Conservation (phyloP, 345 rosid genomes). For the Linum usitatissimum region DNA sequence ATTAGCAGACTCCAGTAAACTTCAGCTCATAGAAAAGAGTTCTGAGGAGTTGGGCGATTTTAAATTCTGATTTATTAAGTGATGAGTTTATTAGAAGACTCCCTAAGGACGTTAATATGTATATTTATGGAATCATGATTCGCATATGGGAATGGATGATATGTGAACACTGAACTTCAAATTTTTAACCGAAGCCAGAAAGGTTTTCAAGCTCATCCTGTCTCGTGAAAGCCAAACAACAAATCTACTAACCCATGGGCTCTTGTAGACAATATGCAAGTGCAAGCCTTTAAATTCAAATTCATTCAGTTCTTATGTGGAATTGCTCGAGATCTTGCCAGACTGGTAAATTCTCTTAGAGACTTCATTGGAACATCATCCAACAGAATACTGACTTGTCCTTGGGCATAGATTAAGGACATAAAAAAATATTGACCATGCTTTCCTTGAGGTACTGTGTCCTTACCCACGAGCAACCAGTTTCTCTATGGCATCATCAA, state of each 20-base stretch:
- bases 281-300: not conserved
- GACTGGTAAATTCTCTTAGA: not conserved
- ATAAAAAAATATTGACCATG: constrained; percentile 9
- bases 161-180: too few species aligned
- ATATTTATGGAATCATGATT: too few species aligned
- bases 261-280: not conserved
- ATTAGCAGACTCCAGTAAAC: not conserved
- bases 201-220: not conserved
- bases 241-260: not conserved
- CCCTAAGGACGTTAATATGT: too few species aligned
- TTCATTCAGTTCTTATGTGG: not conserved
- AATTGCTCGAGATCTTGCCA: not conserved
- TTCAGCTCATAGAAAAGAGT: not conserved
- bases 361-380: not conserved
- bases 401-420: constrained; percentile 6
- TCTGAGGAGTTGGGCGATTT: not conserved
- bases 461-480: constrained; percentile 88
- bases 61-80: too few species aligned
- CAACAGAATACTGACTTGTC: not conserved
- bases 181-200: not conserved
- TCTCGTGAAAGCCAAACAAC: not conserved
- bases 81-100: too few species aligned
- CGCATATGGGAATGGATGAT: too few species aligned
- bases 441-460: constrained; percentile 1
- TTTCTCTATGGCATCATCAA: constrained; percentile 83